These are phyloP conservation scores for Mollisiaceae sp. DNA, from an alignment of 2,329 filamentous ascomycete genomes.

Conservation along the genomic window DNA sequence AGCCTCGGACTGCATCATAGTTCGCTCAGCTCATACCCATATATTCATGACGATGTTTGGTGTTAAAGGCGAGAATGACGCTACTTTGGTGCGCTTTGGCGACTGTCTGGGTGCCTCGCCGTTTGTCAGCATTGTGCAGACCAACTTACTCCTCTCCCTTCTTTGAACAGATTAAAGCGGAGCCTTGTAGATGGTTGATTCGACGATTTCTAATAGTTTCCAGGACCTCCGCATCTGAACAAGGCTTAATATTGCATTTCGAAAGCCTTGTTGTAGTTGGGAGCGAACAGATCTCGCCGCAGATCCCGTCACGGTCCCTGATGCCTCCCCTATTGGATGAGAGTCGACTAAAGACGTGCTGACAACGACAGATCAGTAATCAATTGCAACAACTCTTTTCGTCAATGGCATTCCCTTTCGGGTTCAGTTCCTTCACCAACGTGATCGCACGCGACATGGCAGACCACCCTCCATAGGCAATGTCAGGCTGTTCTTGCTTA, in stretches of 20 bases:
- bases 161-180: neutral
- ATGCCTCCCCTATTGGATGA: neutral
- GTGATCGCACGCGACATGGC: slow-evolving; percentile 44
- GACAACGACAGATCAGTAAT: neutral
- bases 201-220: neutral
- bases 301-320: neutral
- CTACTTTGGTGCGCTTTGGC: neutral
- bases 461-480: slow-evolving; percentile 67
- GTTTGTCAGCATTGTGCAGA: neutral
- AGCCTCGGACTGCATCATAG: neutral
- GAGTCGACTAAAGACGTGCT: neutral
- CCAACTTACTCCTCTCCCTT: neutral
- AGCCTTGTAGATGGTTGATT: neutral
- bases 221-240: neutral
- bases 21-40: neutral
- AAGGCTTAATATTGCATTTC: neutral
- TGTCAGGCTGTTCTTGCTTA: slow-evolving; percentile 65
- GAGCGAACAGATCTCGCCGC: neutral
- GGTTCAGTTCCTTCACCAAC: neutral
- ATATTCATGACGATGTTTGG: neutral
- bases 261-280: neutral
- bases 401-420: neutral
- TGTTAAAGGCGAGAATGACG: neutral
- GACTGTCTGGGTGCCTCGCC: neutral
- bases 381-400: slow-evolving; percentile 3